Percentiles rank a stretch among this genome's conserved stretches.
phyloP scores from a whole-genome alignment of 768 basidiomycete species.

The Kwoniella sp. region DNA sequence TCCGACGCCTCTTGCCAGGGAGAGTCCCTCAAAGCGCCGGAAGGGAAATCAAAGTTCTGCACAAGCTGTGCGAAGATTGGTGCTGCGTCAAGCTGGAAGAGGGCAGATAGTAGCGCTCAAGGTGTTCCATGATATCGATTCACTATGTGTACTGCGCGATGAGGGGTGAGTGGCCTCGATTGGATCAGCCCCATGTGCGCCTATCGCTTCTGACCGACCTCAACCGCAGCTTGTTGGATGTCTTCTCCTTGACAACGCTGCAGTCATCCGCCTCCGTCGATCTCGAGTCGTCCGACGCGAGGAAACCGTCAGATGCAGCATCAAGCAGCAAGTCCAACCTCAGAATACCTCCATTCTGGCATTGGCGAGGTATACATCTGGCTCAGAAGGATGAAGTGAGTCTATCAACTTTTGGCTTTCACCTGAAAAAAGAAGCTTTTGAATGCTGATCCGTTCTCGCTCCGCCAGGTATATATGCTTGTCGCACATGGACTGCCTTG shows the following conservation, averaged over 20 bases:
- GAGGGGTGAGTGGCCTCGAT: conserved; percentile 45
- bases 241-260: conserved; percentile 29
- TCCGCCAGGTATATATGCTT: conserved; percentile 19
- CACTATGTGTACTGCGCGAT: conserved; percentile 36
- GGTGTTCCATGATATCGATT: conserved; percentile 27
- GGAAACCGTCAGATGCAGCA: not conserved
- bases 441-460: not conserved
- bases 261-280: conserved; percentile 11
- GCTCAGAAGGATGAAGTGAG: conserved; percentile 29
- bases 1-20: conserved; percentile 15
- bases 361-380: conserved; percentile 31
- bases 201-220: not conserved
- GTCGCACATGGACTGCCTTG: conserved; percentile 41
- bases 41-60: not conserved
- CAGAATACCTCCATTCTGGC: conserved; percentile 39
- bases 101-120: conserved; percentile 38
- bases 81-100: conserved; percentile 23
- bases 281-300: conserved; percentile 24
- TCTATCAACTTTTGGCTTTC: not conserved
- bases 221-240: conserved; percentile 33
- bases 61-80: conserved; percentile 19
- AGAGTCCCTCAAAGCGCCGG: not conserved
- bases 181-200: too few species aligned
- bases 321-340: conserved; percentile 18
- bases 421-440: conserved; percentile 9